Percentiles rank a stretch among this genome's conserved stretches.
These are phyloP conservation scores for Dissophora ornata DNA, from an alignment of 192 early-diverging fungal species.

Conservation along the genomic window DNA sequence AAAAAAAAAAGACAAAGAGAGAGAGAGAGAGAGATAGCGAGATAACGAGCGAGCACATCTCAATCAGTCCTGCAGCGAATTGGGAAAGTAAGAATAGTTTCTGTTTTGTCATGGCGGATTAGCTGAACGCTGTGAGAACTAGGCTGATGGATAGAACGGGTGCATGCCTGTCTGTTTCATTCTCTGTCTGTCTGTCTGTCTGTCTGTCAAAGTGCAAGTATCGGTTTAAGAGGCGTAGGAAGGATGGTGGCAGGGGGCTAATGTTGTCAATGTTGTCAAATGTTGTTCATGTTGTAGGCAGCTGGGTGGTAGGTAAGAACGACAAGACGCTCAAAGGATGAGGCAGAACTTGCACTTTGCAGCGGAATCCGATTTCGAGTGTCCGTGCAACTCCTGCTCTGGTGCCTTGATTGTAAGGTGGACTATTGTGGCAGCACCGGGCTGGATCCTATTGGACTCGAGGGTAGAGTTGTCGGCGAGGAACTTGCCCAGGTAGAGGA, in stretches of 20 bases:
- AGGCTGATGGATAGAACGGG: not conserved
- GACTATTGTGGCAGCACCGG: conserved; percentile 55
- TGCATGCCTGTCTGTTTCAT: no score
- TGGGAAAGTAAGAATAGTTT: conserved; percentile 1
- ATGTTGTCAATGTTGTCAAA: not conserved
- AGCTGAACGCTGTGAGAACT: not conserved
- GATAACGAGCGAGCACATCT: not conserved
- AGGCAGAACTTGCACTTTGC: conserved; percentile 54
- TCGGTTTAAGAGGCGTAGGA: no score
- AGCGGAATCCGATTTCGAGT: conserved; percentile 53
- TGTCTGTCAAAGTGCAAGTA: no score
- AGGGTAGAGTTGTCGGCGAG: conserved; percentile 57
- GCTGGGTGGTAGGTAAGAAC: not conserved
- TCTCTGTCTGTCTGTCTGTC: no score
- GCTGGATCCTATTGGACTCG: conserved; percentile 58
- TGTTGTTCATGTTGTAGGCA: not conserved
- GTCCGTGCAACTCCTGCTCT: conserved; percentile 33
- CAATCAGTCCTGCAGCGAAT: conserved; percentile 17
- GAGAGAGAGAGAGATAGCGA: not conserved
- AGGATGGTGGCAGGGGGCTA: no score
- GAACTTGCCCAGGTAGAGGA: conserved; percentile 60
- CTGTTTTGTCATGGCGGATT: not conserved
- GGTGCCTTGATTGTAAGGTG: conserved; percentile 59
- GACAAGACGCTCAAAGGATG: conserved; percentile 23
- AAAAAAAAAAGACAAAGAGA: no score